phyloP scores from a whole-genome alignment of 2,329 filamentous ascomycete genomes.

The Apiospora marii region DNA sequence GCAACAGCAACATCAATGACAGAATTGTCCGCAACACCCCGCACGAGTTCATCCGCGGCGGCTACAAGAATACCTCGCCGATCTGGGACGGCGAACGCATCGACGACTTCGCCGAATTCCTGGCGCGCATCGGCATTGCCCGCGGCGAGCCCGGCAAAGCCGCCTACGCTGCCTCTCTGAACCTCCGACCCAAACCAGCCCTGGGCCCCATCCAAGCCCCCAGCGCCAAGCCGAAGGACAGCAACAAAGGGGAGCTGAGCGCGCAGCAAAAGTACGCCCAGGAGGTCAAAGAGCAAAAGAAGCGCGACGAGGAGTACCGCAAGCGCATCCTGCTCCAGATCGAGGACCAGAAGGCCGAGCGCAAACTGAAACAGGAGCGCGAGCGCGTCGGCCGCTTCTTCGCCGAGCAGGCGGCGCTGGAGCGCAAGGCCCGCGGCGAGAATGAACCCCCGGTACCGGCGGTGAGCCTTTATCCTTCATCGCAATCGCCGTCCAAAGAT shows the following conservation, averaged over 20 bases:
- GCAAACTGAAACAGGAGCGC: neutral
- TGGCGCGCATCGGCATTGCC: constrained; percentile 27
- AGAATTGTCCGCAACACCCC: constrained; percentile 32
- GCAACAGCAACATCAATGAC: constrained; percentile 25
- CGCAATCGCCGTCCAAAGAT: too few species aligned
- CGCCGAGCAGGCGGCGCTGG: neutral
- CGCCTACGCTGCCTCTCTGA: neutral
- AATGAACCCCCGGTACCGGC: neutral
- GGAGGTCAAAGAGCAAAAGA: constrained; percentile 28
- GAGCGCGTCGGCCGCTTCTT: neutral
- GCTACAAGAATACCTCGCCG: constrained; percentile 29
- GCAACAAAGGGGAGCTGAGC: constrained; percentile 23
- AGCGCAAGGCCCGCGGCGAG: neutral
- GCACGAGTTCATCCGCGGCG: constrained; percentile 34
- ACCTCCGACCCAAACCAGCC: neutral
- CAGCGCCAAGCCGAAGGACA: neutral
- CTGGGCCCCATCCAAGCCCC: neutral
- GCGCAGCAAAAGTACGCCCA: constrained; percentile 28
- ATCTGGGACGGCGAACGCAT: constrained; percentile 33
- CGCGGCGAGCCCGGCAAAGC: neutral
- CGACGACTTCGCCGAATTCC: constrained; percentile 30
- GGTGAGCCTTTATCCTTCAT: too few species aligned
- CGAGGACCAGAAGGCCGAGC: constrained; percentile 30
- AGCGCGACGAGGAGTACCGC: constrained; percentile 24
- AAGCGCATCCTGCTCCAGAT: constrained; percentile 30